phyloP scores from a whole-genome alignment of 2,329 filamentous ascomycete species.

The Purpureocillium takamizusanense region DNA sequence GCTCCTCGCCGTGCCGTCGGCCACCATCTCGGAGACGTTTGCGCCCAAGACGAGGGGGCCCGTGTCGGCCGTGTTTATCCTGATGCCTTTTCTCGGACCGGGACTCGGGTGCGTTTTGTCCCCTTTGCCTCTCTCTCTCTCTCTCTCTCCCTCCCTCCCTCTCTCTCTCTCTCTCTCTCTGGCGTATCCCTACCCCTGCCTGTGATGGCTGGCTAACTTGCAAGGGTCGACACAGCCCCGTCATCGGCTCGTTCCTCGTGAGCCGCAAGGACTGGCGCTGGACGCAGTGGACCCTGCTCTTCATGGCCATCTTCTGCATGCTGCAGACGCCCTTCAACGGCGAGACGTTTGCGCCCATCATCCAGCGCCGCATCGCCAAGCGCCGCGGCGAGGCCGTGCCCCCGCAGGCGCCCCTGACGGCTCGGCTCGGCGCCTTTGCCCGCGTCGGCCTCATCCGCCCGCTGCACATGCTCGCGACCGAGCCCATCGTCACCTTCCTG shows the following conservation, averaged over 20 bases:
- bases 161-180: neutral
- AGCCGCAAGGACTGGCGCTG: slow-evolving; percentile 40
- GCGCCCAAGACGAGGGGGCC: slow-evolving; percentile 29
- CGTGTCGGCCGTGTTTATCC: slow-evolving; percentile 34
- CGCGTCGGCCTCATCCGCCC: slow-evolving; percentile 38
- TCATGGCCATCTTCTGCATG: slow-evolving; percentile 31
- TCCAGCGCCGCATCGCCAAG: slow-evolving; percentile 28
- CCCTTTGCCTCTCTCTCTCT: neutral
- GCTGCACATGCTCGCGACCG: slow-evolving; percentile 48
- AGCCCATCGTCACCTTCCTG: slow-evolving; percentile 52
- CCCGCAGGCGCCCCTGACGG: slow-evolving; percentile 11
- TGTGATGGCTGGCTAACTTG: neutral
- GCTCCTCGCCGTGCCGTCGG: slow-evolving; percentile 37
- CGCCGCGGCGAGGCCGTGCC: slow-evolving; percentile 21
- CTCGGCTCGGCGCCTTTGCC: slow-evolving; percentile 24
- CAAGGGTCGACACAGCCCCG: slow-evolving; percentile 21
- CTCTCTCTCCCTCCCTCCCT: neutral
- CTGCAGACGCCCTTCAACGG: slow-evolving; percentile 29
- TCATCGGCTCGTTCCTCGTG: slow-evolving; percentile 39
- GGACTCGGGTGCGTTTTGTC: slow-evolving; percentile 36
- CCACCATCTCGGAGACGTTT: slow-evolving; percentile 41
- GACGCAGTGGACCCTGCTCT: slow-evolving; percentile 42
- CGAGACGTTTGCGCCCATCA: slow-evolving; percentile 49
- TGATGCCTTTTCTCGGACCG: slow-evolving; percentile 44
- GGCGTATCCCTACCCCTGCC: neutral